These are phyloP conservation scores for Oemleria cerasiformis DNA, from an alignment of 306 rosid genomes.

Conservation along the genomic window DNA sequence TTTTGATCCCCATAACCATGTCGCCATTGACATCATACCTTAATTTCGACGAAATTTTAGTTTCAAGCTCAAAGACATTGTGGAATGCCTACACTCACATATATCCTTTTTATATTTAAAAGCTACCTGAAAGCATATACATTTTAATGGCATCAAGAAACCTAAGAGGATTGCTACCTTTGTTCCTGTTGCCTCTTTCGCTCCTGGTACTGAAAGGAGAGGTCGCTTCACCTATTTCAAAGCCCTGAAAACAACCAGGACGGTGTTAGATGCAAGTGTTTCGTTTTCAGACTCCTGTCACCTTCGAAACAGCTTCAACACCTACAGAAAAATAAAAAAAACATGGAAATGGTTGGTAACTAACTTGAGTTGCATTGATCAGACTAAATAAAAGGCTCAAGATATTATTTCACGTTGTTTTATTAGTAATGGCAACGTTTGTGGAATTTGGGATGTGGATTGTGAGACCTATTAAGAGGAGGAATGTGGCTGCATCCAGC, in stretches of 20 bases:
- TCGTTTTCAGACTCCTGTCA: slow-evolving; percentile 18
- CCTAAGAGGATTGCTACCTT: slow-evolving; percentile 22
- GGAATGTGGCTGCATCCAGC: not conserved
- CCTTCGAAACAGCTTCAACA: slow-evolving; percentile 16
- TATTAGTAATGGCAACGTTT: not conserved
- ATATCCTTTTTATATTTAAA: slow-evolving; percentile 26
- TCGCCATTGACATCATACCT: not conserved
- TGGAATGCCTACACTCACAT: slow-evolving; percentile 10
- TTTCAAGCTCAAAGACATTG: slow-evolving; percentile 3
- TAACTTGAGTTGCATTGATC: not conserved
- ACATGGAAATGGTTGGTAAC: not conserved
- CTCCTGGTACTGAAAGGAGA: slow-evolving; percentile 23
- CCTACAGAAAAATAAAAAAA: slow-evolving; percentile 12
- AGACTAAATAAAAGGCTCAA: not conserved
- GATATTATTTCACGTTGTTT: not conserved
- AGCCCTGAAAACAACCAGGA: slow-evolving; percentile 14
- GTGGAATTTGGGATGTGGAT: not conserved
- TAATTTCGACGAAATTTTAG: too few species aligned
- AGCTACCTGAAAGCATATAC: slow-evolving; percentile 47
- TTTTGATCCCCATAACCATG: not conserved
- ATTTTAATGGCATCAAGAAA: slow-evolving; percentile 29
- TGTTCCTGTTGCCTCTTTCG: slow-evolving; percentile 28
- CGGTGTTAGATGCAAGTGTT: slow-evolving; percentile 11
- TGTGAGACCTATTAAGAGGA: not conserved
- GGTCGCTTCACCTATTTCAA: slow-evolving; percentile 23